Conservation (phyloP, 768 basidiomycete species). For the Rhizopogon salebrosus region DNA sequence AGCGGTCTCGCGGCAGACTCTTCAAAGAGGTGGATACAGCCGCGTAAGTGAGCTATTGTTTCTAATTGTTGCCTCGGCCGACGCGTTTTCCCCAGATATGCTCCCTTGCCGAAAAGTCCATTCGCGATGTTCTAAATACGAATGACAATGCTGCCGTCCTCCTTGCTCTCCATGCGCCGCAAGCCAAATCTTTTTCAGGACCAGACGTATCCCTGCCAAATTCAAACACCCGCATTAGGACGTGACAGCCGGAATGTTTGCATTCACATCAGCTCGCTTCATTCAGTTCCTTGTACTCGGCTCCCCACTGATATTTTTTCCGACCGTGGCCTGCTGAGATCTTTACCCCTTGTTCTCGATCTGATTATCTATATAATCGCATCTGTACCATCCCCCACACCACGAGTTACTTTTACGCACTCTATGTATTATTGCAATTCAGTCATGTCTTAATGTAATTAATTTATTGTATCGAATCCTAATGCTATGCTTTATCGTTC, state of each 20-base stretch:
- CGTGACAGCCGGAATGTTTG: constrained; percentile 14
- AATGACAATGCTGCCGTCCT: constrained; percentile 62
- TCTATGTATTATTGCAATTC: constrained; percentile 12
- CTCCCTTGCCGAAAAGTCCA: constrained; percentile 65
- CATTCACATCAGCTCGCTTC: background rate
- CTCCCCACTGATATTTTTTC: constrained; percentile 7
- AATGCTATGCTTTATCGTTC: background rate
- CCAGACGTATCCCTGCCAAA: constrained; percentile 7
- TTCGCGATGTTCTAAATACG: constrained; percentile 62
- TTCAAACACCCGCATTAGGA: constrained; percentile 17
- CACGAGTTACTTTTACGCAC: background rate
- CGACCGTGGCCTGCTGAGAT: background rate
- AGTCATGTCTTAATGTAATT: background rate
- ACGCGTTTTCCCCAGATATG: constrained; percentile 43
- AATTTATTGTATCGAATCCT: background rate
- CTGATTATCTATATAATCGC: constrained; percentile 8
- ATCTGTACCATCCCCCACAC: constrained; percentile 25
- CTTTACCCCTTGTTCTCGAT: background rate
- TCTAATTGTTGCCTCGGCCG: background rate
- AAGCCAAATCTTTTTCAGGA: constrained; percentile 8
- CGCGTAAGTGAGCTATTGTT: constrained; percentile 32
- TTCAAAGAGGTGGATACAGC: constrained; percentile 53
- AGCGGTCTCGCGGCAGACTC: constrained; percentile 56
- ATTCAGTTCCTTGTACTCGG: background rate
- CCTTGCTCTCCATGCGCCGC: constrained; percentile 54